Conservation (phyloP, 2,329 filamentous ascomycete species). For the Scolecobasidium constrictum region DNA sequence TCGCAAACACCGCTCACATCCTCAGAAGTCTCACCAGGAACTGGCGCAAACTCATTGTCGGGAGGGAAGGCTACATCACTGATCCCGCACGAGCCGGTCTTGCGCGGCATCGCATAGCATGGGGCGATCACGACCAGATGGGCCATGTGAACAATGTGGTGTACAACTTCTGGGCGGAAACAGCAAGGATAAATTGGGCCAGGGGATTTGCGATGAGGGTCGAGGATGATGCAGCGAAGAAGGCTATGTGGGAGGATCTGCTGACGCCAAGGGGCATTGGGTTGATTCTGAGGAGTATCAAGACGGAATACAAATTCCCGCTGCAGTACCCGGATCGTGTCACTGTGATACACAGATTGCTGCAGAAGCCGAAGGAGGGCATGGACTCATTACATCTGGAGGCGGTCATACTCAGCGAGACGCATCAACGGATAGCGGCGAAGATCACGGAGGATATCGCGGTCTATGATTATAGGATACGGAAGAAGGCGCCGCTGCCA, state of each 20-base stretch:
- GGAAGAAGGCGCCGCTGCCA: conserved; percentile 45
- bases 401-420: conserved; percentile 62
- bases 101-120: conserved; percentile 57
- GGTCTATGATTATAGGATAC: conserved; percentile 60
- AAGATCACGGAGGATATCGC: conserved; percentile 68
- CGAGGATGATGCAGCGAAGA: conserved; percentile 51
- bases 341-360: conserved; percentile 73
- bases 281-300: conserved; percentile 69
- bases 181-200: conserved; percentile 68
- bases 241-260: conserved; percentile 55
- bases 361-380: conserved; percentile 35
- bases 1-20: conserved; percentile 47
- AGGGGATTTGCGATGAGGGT: conserved; percentile 47
- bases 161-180: conserved; percentile 77
- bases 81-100: conserved; percentile 50
- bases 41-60: conserved; percentile 63
- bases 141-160: conserved; percentile 80
- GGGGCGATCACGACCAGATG: conserved; percentile 54
- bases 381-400: conserved; percentile 42
- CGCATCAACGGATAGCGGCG: conserved; percentile 60
- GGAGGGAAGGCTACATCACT: conserved; percentile 65
- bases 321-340: conserved; percentile 75
- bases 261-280: conserved; percentile 57
- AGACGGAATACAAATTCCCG: conserved; percentile 79
- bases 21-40: conserved; percentile 48